phyloP scores from a whole-genome alignment of 176 grass and related monocot species.

The Puccinellia tenuiflora region DNA sequence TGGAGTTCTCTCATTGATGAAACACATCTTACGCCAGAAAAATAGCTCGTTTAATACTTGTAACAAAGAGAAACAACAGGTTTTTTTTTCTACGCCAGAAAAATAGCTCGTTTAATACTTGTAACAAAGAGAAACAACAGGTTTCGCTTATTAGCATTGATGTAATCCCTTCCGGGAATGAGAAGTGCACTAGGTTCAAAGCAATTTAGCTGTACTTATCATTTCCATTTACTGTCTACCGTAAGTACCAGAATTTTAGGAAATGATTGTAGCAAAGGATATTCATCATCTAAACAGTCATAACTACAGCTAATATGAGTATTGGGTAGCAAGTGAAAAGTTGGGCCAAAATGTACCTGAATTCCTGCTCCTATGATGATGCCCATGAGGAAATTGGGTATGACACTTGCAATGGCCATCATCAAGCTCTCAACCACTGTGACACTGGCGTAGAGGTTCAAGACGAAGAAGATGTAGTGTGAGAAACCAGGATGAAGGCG shows the following conservation, averaged over 20 bases:
- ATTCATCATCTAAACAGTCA: not conserved
- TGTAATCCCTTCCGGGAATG: not conserved
- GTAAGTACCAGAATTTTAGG: not conserved
- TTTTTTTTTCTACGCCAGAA: not conserved
- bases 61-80: too few relatives aligned
- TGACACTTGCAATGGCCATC: slow-evolving; percentile 99
- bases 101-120: not conserved
- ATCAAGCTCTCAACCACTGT: slow-evolving; percentile 97
- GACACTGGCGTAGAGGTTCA: slow-evolving; percentile 84
- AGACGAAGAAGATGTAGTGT: slow-evolving; percentile 83
- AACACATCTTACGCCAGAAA: not conserved
- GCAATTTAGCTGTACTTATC: not conserved
- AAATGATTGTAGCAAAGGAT: not conserved
- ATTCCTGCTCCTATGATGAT: slow-evolving; percentile 98
- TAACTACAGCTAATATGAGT: not conserved
- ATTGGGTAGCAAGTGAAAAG: not conserved
- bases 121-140: too few relatives aligned
- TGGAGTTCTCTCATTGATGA: not conserved
- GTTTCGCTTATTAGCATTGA: not conserved
- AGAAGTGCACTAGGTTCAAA: slow-evolving; percentile 5
- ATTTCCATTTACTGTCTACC: not conserved
- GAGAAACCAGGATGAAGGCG: slow-evolving; percentile 74
- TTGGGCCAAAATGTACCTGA: slow-evolving; percentile 46
- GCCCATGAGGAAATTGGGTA: slow-evolving; percentile 99
- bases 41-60: not conserved